These are phyloP conservation scores for Pythium sp. DNA, from an alignment of 352 stramenopile species.

Conservation along the genomic window DNA sequence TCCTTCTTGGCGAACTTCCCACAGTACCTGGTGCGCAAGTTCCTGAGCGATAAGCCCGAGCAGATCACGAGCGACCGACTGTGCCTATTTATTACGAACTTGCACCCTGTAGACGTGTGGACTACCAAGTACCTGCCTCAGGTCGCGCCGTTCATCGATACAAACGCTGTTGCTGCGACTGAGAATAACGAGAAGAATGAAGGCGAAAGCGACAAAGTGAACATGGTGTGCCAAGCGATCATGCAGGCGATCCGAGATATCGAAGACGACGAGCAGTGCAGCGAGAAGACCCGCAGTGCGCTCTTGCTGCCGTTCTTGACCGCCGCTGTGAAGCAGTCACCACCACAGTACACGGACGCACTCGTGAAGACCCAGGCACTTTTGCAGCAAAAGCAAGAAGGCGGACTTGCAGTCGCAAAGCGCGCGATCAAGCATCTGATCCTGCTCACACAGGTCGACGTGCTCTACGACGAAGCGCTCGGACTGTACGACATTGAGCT, in stretches of 20 bases:
- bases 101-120: constrained; percentile 71
- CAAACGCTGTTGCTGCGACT: not conserved
- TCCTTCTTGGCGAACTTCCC: constrained; percentile 39
- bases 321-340: constrained; percentile 59
- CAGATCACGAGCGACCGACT: constrained; percentile 56
- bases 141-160: constrained; percentile 28
- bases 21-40: constrained; percentile 27
- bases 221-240: constrained; percentile 49
- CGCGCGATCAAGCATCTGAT: constrained; percentile 72
- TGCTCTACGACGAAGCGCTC: constrained; percentile 61
- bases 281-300: constrained; percentile 19
- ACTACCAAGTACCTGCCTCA: constrained; percentile 56
- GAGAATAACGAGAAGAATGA: not conserved
- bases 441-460: constrained; percentile 66
- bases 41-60: constrained; percentile 28
- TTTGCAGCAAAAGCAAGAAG: constrained; percentile 9
- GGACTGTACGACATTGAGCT: constrained; percentile 66
- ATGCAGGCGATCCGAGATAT: constrained; percentile 36
- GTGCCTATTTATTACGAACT: constrained; percentile 72
- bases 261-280: constrained; percentile 19
- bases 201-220: constrained; percentile 39
- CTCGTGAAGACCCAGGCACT: constrained; percentile 39
- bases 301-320: constrained; percentile 69
- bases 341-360: constrained; percentile 44
- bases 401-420: constrained; percentile 26